phyloP scores from a whole-genome alignment of 805 yeast species.

The Cyberlindnera veronae region DNA sequence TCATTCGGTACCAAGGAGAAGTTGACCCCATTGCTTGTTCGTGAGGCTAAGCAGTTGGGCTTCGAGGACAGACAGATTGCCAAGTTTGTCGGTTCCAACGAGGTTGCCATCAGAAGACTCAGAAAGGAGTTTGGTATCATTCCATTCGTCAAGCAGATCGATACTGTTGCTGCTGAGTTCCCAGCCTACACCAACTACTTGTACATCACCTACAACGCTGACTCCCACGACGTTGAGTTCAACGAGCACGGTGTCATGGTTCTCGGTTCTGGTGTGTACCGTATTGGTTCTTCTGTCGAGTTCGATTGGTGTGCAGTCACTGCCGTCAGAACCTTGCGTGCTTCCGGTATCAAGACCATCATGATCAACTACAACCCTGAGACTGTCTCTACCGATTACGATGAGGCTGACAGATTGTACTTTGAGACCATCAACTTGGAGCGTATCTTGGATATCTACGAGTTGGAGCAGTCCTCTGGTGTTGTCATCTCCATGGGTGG shows the following conservation, averaged over 20 bases:
- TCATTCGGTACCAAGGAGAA: conserved; percentile 52
- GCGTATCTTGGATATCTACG: conserved; percentile 96
- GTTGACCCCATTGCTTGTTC: conserved; percentile 64
- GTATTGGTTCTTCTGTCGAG: conserved; percentile 98
- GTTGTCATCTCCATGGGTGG: conserved; percentile 97
- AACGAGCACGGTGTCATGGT: conserved; percentile 92
- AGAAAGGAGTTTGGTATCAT: conserved; percentile 77
- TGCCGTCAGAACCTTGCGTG: conserved; percentile 91
- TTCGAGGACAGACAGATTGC: conserved; percentile 95
- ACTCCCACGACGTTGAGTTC: conserved; percentile 76
- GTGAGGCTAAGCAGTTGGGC: conserved; percentile 87
- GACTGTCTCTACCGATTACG: conserved; percentile 97
- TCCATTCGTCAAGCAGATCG: conserved; percentile 96
- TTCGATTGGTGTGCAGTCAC: conserved; percentile 99
- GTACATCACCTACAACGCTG: conserved; percentile 94
- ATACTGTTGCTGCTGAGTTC: conserved; percentile 97
- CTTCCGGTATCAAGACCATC: conserved; percentile 80
- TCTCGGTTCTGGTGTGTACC: conserved; percentile 97
- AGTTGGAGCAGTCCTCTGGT: conserved; percentile 83
- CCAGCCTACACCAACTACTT: conserved; percentile 96
- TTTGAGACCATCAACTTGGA: conserved; percentile 94
- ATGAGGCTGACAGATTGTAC: conserved; percentile 95
- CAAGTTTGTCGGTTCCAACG: conserved; percentile 64
- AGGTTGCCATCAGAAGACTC: conserved; percentile 78
- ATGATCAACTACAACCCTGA: conserved; percentile 99